Evolutionary conservation across 176 grass and related monocot genomes (phyloP), one percentile per base, ranked within the genome.

Genomic region (Guadua angustifolia): DNA sequence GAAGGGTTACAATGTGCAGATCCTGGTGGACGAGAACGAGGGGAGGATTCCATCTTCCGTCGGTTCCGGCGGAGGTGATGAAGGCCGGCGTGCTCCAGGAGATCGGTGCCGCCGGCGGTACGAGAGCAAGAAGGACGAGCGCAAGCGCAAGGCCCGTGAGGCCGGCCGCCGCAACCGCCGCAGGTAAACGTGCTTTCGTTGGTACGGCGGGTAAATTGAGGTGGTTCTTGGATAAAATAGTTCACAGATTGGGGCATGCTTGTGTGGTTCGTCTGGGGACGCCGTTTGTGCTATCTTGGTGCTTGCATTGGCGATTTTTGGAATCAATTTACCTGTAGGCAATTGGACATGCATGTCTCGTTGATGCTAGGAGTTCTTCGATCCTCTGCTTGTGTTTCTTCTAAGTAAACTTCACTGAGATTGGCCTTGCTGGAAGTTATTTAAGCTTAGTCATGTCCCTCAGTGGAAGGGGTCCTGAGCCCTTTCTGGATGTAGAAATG

Each of bases 1-100:
- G 9, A 76, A 73, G 60, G 91, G 89, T 13, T 99, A 87, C 83
- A 95, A 99, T 81, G 96, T 95, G 75, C 93, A 95, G 89, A 85
- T 99, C 77, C 38, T 94, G 35, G 90, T 99, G 64, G 95, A 95
- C 61, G 96, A 99, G 50, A 87, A 88, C 83, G 96, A 94, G 59
- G 82, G 17, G 83, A 89, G 57, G 93, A 98, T 40, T 84, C 88
- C 59, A 85, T 92, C 63, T 79, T 98, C 79, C 80, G 91, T 62
- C 77, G 86, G 69, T 98, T 98, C 91, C 88, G 91, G 83, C 80
- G 93, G 93, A 98, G 89, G 93, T 98, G 66, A 88, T 92, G 79
- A 90, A 49, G 64, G 85, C 93, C 42, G 93, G 95, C 21, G 65
- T 98, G 67, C 67, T 91, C 40, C 89, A 93, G 87, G 95, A 98